Evolutionary conservation across 352 stramenopile genomes (phyloP).

Genomic region (Phytophthora pisi): DNA sequence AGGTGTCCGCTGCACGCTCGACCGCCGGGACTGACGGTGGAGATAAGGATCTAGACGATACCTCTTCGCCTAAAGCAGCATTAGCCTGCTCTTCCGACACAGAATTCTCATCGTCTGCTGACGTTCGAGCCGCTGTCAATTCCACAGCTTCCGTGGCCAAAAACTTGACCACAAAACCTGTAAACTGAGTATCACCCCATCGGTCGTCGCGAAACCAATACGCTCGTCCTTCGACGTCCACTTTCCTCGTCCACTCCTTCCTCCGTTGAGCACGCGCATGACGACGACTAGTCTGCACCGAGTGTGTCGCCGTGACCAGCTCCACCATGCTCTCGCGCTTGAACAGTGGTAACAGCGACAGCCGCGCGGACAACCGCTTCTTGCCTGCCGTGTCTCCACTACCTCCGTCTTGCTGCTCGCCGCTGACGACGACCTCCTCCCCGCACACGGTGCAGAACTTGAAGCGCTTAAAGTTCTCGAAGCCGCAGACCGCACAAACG

Average conservation of each 20-base stretch:
- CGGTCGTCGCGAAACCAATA: conserved; percentile 43
- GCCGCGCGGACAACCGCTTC: conserved; percentile 6
- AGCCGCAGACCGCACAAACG: conserved; percentile 39
- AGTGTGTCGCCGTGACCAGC: conserved; percentile 19
- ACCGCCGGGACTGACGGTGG: neutral
- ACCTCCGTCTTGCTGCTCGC: neutral
- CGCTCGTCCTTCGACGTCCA: conserved; percentile 41
- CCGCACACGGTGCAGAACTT: conserved; percentile 50
- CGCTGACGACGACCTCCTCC: conserved; percentile 18
- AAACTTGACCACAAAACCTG: conserved; percentile 26
- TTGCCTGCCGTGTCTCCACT: conserved; percentile 17
- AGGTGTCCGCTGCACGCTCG: neutral
- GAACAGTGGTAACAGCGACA: conserved; percentile 25
- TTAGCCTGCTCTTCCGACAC: neutral
- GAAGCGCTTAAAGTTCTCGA: conserved; percentile 53
- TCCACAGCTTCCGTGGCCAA: neutral
- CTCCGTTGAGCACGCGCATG: conserved; percentile 20
- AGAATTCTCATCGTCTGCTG: neutral
- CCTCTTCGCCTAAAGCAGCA: neutral
- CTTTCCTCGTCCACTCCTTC: conserved; percentile 49
- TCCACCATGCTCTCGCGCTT: conserved; percentile 24
- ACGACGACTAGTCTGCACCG: conserved; percentile 15
- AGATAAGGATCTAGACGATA: neutral
- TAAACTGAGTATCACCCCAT: conserved; percentile 27
- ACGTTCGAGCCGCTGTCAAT: neutral